A percentile compares a stretch with the other conserved stretches of the same genome.
Conservation (phyloP, 129 eudicot species). For the Flaveria trinervia region DNA sequence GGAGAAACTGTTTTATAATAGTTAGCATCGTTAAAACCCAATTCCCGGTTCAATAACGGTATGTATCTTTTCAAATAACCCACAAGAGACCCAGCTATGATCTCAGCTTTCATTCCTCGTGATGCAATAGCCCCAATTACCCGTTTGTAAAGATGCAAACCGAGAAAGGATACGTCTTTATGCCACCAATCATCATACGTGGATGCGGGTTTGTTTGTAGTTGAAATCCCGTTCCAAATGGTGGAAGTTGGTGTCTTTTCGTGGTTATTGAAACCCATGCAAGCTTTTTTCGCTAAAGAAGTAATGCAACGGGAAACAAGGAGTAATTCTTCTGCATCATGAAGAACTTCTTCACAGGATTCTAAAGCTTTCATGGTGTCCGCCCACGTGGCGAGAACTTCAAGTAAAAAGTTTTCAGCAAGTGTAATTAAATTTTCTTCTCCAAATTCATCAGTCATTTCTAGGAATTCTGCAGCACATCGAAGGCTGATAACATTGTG, state of each 20-base stretch:
- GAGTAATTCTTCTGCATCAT: conserved; percentile 67
- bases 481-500: conserved; percentile 63
- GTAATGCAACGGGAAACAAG: conserved; percentile 68
- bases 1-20: conserved; percentile 51
- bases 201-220: conserved; percentile 33
- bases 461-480: conserved; percentile 76
- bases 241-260: conserved; percentile 22
- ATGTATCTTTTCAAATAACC: conserved; percentile 59
- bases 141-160: conserved; percentile 59
- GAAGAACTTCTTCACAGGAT: conserved; percentile 69
- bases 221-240: conserved; percentile 65
- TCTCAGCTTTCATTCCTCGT: conserved; percentile 67
- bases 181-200: conserved; percentile 70
- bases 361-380: conserved; percentile 80
- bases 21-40: conserved; percentile 46
- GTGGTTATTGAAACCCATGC: conserved; percentile 45
- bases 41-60: conserved; percentile 56
- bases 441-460: conserved; percentile 74
- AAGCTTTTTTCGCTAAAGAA: conserved; percentile 70
- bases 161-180: conserved; percentile 68
- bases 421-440: conserved; percentile 69
- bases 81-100: conserved; percentile 62
- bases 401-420: conserved; percentile 59
- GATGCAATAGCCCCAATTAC: conserved; percentile 59
- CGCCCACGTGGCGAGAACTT: conserved; percentile 61